A percentile compares a stretch with the other conserved stretches of the same genome.
phyloP scores from a whole-genome alignment of 2,329 filamentous ascomycete genomes.

The Colletotrichum higginsianum region DNA sequence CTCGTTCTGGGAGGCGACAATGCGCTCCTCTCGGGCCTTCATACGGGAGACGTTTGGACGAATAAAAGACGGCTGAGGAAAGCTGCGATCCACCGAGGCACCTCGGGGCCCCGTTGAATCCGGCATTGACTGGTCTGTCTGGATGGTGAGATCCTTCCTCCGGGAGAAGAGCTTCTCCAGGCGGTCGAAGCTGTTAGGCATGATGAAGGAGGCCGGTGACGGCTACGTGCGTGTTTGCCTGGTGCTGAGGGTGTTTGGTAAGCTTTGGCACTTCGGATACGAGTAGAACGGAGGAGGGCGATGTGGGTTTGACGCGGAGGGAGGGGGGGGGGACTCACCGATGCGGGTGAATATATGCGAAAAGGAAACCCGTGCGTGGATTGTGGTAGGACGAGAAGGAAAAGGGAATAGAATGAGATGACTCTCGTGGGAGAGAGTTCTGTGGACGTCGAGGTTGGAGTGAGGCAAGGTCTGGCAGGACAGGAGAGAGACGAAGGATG shows the following conservation, averaged over 20 bases:
- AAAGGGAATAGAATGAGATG: background rate
- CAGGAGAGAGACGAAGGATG: background rate
- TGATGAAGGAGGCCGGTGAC: conserved; percentile 6
- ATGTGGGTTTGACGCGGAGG: background rate
- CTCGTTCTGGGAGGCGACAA: conserved; percentile 24
- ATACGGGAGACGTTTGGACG: conserved; percentile 69
- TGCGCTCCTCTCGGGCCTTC: conserved; percentile 67
- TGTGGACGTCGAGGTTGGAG: conserved; percentile 13
- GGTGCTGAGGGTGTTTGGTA: conserved; percentile 16
- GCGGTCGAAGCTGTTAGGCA: conserved; percentile 42
- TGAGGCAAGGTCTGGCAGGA: background rate
- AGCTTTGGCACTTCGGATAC: conserved; percentile 13
- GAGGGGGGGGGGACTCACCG: conserved; percentile 16
- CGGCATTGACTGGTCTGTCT: conserved; percentile 6
- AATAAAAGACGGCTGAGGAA: conserved; percentile 69
- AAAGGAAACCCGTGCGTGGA: background rate
- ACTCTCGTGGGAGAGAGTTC: conserved; percentile 1
- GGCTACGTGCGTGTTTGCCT: conserved; percentile 6
- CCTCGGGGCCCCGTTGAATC: conserved; percentile 40
- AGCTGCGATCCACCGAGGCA: conserved; percentile 53
- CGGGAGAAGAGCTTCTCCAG: conserved; percentile 69
- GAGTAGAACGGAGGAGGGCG: background rate
- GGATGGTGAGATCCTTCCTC: conserved; percentile 48
- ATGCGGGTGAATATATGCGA: conserved; percentile 6
- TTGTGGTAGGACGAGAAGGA: background rate